phyloP scores from a whole-genome alignment of 2,329 filamentous ascomycete genomes.

The Lomentospora prolificans region DNA sequence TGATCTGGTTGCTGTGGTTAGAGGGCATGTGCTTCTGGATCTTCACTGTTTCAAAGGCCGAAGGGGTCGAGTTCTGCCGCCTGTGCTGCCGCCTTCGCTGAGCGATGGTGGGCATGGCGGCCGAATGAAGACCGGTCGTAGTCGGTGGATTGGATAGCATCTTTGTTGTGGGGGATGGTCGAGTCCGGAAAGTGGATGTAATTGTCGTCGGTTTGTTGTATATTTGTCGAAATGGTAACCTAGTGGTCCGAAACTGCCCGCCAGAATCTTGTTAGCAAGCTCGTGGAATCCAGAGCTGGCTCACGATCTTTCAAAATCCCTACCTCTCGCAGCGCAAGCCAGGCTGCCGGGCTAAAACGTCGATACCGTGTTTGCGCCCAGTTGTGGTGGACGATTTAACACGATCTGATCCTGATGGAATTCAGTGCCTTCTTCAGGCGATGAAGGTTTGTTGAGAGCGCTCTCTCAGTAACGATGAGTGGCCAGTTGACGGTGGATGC shows the following conservation, averaged over 20 bases:
- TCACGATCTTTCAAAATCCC: too few relatives aligned
- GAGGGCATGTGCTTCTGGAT: constrained; percentile 51
- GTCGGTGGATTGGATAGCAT: constrained; percentile 73
- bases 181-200: constrained; percentile 49
- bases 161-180: constrained; percentile 46
- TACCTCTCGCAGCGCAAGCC: constrained; percentile 81
- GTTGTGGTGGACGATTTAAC: constrained; percentile 32
- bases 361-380: constrained; percentile 34
- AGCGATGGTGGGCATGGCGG: constrained; percentile 3
- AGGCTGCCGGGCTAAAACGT: constrained; percentile 60
- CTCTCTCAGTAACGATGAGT: neutral
- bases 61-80: constrained; percentile 80
- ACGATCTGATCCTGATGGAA: constrained; percentile 2
- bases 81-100: constrained; percentile 43
- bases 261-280: neutral
- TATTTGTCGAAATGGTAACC: constrained; percentile 37
- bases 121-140: constrained; percentile 20
- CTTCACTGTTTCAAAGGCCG: constrained; percentile 62
- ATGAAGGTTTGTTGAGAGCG: neutral
- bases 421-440: neutral
- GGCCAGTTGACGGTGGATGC: neutral
- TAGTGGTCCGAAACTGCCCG: constrained; percentile 34
- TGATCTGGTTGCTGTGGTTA: constrained; percentile 16
- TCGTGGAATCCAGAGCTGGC: too few relatives aligned
- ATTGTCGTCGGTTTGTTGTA: constrained; percentile 35